Base-by-base conservation (phyloP, 345 rosid species). In the Citrus cavaleriei region DNA sequence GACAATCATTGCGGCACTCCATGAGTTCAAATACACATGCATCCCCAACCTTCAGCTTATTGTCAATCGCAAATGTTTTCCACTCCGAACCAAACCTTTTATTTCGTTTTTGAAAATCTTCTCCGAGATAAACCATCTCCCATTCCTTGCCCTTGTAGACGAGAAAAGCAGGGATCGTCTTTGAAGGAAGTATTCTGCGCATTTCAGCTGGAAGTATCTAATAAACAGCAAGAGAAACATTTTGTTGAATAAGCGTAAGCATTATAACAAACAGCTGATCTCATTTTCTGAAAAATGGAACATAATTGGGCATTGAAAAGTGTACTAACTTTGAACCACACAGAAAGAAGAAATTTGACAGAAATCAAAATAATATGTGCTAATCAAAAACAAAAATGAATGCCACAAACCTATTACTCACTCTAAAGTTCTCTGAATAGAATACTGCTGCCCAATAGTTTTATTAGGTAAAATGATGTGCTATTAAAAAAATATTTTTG, bases 21-120 rank as follows among this genome's bases (percentile, higher is more conserved):
- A 46, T 55, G 76, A 81, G 82, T 70, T 84, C 87, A 76, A 84
- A 81, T 6, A 84, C 81, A 68, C 80, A 81, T 9, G 70, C 84
- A 67, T 84, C 87, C 18, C 82, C 87, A 40, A n/a, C 30, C 72
- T 78, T 79, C 46, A 84, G 81, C 35, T 38, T 70, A 68, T 81
- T 84, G 68, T 84, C 83, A 0, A 37, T 69, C 10, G 58, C 81
- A 46, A 84, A 84, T 1, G n/a, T 6, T 67, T 49, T 84, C 84
- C 84, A 84, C 13, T 42, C 7, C 21, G 24, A 10, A 35, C 62
- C 69, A 51, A 84, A 76, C 65, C 59, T 81, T 49, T 64, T 78
- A 64, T 7, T 7, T 10, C 18, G 51, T 46, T 46, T 46, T 46
- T 46, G 18, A 46, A 46, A 46, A 46, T 46, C 51, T 12, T 61